These are phyloP conservation scores for Cytospora paraplurivora DNA, from an alignment of 2,329 filamentous ascomycete species.

Conservation along the genomic window DNA sequence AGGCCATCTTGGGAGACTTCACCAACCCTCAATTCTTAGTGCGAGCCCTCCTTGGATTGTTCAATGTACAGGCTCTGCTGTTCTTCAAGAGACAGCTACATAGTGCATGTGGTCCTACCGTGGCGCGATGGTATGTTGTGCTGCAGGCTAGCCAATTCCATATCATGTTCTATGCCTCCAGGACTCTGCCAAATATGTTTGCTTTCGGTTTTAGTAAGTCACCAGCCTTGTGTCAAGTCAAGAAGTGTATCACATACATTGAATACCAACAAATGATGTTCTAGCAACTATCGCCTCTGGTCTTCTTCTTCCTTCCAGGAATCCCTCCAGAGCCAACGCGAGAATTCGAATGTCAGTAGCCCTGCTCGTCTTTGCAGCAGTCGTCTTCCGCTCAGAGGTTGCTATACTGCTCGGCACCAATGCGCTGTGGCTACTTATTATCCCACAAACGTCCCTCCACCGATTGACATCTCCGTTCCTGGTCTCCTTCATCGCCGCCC, in stretches of 20 bases:
- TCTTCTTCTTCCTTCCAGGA: slow-evolving; percentile 45
- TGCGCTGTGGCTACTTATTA: slow-evolving; percentile 64
- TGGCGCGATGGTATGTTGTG: slow-evolving; percentile 76
- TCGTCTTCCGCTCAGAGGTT: slow-evolving; percentile 88
- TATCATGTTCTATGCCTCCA: slow-evolving; percentile 86
- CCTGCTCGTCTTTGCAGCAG: slow-evolving; percentile 76
- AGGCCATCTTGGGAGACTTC: slow-evolving; percentile 56
- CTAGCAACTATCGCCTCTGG: slow-evolving; percentile 67
- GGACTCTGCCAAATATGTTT: slow-evolving; percentile 95
- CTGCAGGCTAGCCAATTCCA: slow-evolving; percentile 89
- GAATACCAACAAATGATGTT: background rate
- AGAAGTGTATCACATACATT: background rate
- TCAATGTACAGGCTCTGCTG: slow-evolving; percentile 71
- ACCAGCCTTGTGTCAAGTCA: background rate
- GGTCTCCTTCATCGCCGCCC: slow-evolving; percentile 64
- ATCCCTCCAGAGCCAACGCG: slow-evolving; percentile 37
- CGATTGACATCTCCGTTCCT: slow-evolving; percentile 68
- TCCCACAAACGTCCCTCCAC: slow-evolving; percentile 53
- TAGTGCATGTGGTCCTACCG: slow-evolving; percentile 66
- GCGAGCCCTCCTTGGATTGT: slow-evolving; percentile 73
- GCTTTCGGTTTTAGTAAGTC: slow-evolving; percentile 80
- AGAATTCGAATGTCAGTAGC: slow-evolving; percentile 68
- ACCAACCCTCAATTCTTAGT: slow-evolving; percentile 63
- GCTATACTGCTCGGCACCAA: slow-evolving; percentile 76
- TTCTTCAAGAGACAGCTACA: slow-evolving; percentile 66